Evolutionary conservation across 148 eudicot species (phyloP), one percentile per base, ranked within the genome.

Genomic region (Talinum fruticosum): DNA sequence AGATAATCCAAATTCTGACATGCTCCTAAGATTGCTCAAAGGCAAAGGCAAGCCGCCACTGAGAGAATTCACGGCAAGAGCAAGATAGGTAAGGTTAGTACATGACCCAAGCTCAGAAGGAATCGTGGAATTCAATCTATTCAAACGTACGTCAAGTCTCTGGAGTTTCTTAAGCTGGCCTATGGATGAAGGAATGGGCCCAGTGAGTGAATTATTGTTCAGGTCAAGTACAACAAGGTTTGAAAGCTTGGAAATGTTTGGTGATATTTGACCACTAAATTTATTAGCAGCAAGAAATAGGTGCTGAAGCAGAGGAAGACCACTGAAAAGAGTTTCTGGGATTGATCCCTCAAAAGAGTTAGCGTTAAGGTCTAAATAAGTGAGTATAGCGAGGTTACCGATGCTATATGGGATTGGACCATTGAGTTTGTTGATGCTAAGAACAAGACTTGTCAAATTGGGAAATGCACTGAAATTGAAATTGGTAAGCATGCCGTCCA

Each of bases 401-500:
- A 88, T 82, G n/a, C 74, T 15, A 28, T 85, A 24, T 32, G 97
- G 98, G 12, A 94, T 89, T 21, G 88, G 68, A 38, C 93, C 95
- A 3, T 30, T 71, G 49, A 93, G 79, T 44, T 28, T 79, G 73
- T 90, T 91, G 47, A 10, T 44, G 71, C 77, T 82, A 41, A 93
- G 76, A 61, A 73, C 68, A 7, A 93, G 73, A 68, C 36, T 81
- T 16, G 85, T 83, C 73, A 93, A 87, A 66, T 81, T 84, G 15
- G 86, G 79, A 73, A 91, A 88, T 18, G 81, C 87, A 75, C 81
- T 71, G 86, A 93, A 90, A 59, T 81, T 79, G 73, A 93, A 83
- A 0, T 35, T 67, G 5, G 29, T 71, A 0, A 84, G 82, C 6
- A 79, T 78, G 16, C 97, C 98, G 10, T 71, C 2, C 18, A 95